Evolutionary conservation across 768 basidiomycete genomes (phyloP).

Genomic region (Psilocybe cubensis): DNA sequence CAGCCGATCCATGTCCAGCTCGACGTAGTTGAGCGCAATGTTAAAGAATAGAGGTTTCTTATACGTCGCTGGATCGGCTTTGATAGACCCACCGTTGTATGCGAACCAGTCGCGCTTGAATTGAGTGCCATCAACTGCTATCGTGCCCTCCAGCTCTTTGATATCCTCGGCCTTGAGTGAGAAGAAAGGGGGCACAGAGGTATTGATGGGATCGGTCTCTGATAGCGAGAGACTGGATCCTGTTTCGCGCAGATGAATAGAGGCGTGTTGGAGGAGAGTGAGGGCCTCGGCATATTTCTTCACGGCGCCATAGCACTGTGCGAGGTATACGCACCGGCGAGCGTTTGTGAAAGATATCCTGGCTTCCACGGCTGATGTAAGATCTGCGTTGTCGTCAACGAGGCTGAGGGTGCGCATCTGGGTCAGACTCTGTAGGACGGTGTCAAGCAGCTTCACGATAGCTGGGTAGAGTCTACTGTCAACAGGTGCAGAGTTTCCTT

Average conservation of each 20-base stretch:
- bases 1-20: constrained; percentile 81
- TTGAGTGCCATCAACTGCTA: constrained; percentile 48
- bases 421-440: constrained; percentile 80
- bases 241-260: constrained; percentile 77
- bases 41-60: constrained; percentile 94
- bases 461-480: constrained; percentile 83
- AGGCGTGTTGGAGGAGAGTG: constrained; percentile 69
- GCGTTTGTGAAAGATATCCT: constrained; percentile 76
- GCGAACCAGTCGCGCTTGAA: constrained; percentile 82
- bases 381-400: constrained; percentile 87
- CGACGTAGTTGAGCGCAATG: constrained; percentile 90
- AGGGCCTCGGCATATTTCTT: constrained; percentile 78
- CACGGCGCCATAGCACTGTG: constrained; percentile 70
- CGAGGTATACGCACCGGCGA: constrained; percentile 76
- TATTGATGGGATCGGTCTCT: constrained; percentile 48
- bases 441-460: constrained; percentile 87
- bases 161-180: constrained; percentile 48
- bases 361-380: constrained; percentile 78
- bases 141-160: constrained; percentile 53
- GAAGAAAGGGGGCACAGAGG: constrained; percentile 54
- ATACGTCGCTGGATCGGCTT: constrained; percentile 48
- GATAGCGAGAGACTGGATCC: constrained; percentile 53
- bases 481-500: constrained; percentile 42
- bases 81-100: constrained; percentile 67
- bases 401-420: constrained; percentile 84